These are phyloP conservation scores for Linum trigynum DNA, from an alignment of 345 rosid genomes.

Conservation along the genomic window DNA sequence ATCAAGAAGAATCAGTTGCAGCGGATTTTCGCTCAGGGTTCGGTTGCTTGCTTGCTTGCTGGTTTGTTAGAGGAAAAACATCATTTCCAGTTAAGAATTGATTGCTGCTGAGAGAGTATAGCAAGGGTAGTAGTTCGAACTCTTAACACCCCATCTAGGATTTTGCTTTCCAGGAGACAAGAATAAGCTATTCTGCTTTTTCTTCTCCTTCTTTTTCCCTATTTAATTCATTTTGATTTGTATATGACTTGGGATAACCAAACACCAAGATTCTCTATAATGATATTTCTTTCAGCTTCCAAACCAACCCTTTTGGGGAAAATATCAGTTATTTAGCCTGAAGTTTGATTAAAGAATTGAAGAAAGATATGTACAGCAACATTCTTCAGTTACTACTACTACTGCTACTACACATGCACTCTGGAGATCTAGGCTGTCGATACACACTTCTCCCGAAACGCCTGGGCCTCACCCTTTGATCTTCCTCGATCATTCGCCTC, in stretches of 20 bases:
- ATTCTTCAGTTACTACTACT: not conserved
- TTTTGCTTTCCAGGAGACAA: no score
- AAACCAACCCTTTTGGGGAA: not conserved
- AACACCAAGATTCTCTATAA: not conserved
- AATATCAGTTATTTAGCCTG: not conserved
- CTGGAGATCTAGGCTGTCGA: slow-evolving; percentile 74
- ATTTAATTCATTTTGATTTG: slow-evolving; percentile 8
- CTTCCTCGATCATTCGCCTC: slow-evolving; percentile 67
- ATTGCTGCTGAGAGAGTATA: not conserved
- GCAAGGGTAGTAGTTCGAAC: not conserved
- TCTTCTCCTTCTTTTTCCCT: not conserved
- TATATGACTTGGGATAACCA: not conserved
- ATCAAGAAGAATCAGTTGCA: slow-evolving; percentile 19
- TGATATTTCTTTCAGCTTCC: not conserved
- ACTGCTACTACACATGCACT: slow-evolving; percentile 56
- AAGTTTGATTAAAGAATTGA: not conserved
- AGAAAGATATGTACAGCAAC: not conserved
- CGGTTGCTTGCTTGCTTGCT: not conserved
- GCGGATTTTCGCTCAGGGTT: not conserved
- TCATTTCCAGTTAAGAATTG: slow-evolving; percentile 22
- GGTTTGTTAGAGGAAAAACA: slow-evolving; percentile 21
- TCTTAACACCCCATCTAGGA: no score
- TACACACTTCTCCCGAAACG: slow-evolving; percentile 73
- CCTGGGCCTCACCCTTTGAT: slow-evolving; percentile 45
- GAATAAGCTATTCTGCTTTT: no score